phyloP scores from a whole-genome alignment of 169 alveolate species.

The Plasmodium vinckei region DNA sequence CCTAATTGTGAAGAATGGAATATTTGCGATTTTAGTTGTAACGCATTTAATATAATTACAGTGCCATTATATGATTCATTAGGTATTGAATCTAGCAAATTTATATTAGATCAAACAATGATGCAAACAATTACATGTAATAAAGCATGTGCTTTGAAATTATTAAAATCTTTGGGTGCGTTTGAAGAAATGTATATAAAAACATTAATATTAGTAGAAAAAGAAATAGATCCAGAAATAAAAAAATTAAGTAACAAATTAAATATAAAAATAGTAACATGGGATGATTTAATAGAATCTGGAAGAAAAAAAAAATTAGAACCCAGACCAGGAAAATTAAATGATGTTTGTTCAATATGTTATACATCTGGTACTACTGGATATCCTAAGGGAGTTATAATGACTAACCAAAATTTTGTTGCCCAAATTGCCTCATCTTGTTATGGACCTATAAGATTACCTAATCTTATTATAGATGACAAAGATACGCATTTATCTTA shows the following conservation, averaged over 20 bases:
- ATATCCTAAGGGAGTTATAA: conserved; percentile 97
- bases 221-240: conserved; percentile 29
- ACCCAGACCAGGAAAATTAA: conserved; percentile 83
- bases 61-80: conserved; percentile 89
- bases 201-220: conserved; percentile 54
- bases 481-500: conserved; percentile 92
- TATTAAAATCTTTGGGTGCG: conserved; percentile 36
- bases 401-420: conserved; percentile 85
- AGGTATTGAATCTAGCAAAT: conserved; percentile 83
- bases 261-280: conserved; percentile 69
- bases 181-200: conserved; percentile 34
- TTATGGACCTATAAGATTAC: conserved; percentile 22
- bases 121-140: conserved; percentile 71
- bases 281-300: conserved; percentile 77
- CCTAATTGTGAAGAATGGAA: conserved; percentile 89
- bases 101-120: conserved; percentile 78
- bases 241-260: conserved; percentile 27
- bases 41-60: conserved; percentile 86
- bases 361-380: conserved; percentile 99
- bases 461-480: conserved; percentile 42
- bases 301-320: conserved; percentile 77
- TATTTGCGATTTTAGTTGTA: conserved; percentile 86
- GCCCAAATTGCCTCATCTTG: conserved; percentile 11
- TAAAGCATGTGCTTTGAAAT: conserved; percentile 36
- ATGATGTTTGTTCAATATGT: conserved; percentile 91